Base-by-base conservation (phyloP, 2,329 filamentous ascomycete genomes). In the Trichoderma polysporum region DNA sequence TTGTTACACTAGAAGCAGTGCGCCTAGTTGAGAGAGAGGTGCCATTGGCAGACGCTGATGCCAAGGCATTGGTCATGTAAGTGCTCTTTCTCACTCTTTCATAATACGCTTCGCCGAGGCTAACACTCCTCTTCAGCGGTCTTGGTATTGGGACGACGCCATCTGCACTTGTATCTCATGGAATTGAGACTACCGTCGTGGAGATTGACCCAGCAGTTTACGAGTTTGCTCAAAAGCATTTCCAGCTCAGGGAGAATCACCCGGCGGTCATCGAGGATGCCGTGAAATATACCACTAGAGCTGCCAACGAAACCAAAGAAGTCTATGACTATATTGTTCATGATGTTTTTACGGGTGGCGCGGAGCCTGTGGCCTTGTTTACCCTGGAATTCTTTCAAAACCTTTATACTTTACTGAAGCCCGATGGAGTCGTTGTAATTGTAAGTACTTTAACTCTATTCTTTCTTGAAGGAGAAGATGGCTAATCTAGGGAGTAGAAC, bases 261-360 rank as follows among this genome's bases (percentile, higher is more conserved):
- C 91, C 87, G 0, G 85, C 90, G n/a, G 86, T 92, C 62, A 89
- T 98, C 69, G 86, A 89, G 59, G 93, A 99, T 73, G 95, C 95
- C 0, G 88, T 93, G 2, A 79, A 81, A n/a, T 97, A 89, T 77
- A 85, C 88, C 19, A 78, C 82, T 53, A 74, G 79, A 61, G 75
- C 84, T 56, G 81, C 81, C 64, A 74, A 79, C 59, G 72, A 79
- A 31, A 73, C 80, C 66, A 76, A 79, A 8, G 77, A 82, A 54
- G 82, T 82, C 31, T 99, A 91, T 77, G 90, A 97, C 80, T 98
- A 97, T 81, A 95, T 99, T 74, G 85, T 99, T 63, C 95, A 99
- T 77, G 95, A 99, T 72, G 95, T 99, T 27, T 99, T 99, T 77
- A 99, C 95, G 0, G 95, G 95, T 27, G 95, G 95, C 61, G 94